phyloP scores from a whole-genome alignment of 164 flowering plant genomes.

The Platanus orientalis region DNA sequence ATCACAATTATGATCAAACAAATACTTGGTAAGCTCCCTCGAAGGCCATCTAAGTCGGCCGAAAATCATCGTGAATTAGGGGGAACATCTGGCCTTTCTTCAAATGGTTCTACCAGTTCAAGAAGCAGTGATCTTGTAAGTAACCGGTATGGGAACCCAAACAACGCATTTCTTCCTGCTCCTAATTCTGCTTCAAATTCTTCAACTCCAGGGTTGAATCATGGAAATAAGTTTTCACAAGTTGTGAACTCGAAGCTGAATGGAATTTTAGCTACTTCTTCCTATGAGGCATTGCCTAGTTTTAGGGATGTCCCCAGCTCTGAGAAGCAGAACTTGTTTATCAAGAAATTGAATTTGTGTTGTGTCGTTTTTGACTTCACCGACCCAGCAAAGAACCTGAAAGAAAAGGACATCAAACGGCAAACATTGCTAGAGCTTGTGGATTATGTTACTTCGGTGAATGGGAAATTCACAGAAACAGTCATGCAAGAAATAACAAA shows the following conservation, averaged over 20 bases:
- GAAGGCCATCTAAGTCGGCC: conserved; percentile 50
- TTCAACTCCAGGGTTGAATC: conserved; percentile 21
- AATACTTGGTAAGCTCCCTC: conserved; percentile 54
- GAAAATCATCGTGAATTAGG: conserved; percentile 30
- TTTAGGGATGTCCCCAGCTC: conserved; percentile 69
- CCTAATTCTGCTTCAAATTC: conserved; percentile 19
- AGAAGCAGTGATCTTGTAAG: conserved; percentile 31
- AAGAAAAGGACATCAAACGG: conserved; percentile 76
- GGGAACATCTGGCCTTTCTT: conserved; percentile 13
- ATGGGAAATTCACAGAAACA: conserved; percentile 56
- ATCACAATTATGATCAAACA: conserved; percentile 46
- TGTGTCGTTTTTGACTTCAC: conserved; percentile 68
- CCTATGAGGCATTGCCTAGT: conserved; percentile 61
- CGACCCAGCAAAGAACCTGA: conserved; percentile 64
- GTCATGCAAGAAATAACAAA: conserved; percentile 56
- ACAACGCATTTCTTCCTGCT: conserved; percentile 17
- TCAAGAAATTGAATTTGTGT: conserved; percentile 63
- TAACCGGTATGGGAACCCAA: conserved; percentile 22
- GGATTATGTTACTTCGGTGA: conserved; percentile 67
- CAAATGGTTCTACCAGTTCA: conserved; percentile 25
- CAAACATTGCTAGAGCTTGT: conserved; percentile 76
- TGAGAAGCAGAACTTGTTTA: conserved; percentile 66
- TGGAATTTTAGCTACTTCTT: conserved; percentile 26
- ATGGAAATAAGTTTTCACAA: conserved; percentile 18
- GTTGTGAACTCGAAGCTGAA: conserved; percentile 25